Evolutionary conservation across 2,329 filamentous ascomycete species (phyloP).

Genomic region (Claviceps digitariae): DNA sequence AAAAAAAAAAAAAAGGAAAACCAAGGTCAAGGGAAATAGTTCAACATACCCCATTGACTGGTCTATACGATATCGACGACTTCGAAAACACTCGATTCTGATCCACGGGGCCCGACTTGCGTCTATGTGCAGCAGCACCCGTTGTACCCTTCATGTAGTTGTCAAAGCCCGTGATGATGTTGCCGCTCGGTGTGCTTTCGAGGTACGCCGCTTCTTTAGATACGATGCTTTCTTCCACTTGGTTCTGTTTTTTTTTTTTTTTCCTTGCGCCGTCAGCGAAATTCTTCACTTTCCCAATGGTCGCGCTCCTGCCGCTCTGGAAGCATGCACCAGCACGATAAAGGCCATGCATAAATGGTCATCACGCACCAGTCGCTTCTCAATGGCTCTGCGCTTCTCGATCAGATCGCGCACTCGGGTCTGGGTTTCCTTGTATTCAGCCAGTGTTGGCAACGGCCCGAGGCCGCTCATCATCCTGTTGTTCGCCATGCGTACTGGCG

Average conservation of each 20-base stretch:
- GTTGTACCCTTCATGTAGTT: conserved; percentile 87
- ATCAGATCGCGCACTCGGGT: conserved; percentile 33
- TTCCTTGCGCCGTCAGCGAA: conserved; percentile 18
- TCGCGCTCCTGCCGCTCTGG: background rate
- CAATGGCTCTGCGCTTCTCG: conserved; percentile 26
- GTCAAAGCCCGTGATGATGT: conserved; percentile 96
- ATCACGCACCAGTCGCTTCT: conserved; percentile 23
- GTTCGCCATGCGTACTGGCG: conserved; percentile 19
- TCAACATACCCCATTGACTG: conserved; percentile 22
- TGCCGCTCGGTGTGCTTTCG: conserved; percentile 76
- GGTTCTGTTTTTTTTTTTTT: conserved; percentile 13
- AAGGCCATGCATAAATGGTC: background rate
- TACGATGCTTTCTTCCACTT: conserved; percentile 65
- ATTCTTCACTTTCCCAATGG: background rate
- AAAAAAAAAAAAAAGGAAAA: too few species aligned
- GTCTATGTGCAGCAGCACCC: conserved; percentile 47
- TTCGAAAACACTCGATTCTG: conserved; percentile 61
- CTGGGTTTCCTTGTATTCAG: conserved; percentile 38
- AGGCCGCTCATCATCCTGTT: conserved; percentile 14
- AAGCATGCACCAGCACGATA: background rate
- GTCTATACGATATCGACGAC: conserved; percentile 49
- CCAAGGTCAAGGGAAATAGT: too few species aligned
- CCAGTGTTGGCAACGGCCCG: conserved; percentile 22
- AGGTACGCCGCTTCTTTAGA: conserved; percentile 79
- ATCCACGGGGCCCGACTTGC: conserved; percentile 52